Evolutionary conservation across 2,329 filamentous ascomycete species (phyloP), one percentile per base, ranked within the genome.

Genomic region (Neopestalotiopsis clavispora): DNA sequence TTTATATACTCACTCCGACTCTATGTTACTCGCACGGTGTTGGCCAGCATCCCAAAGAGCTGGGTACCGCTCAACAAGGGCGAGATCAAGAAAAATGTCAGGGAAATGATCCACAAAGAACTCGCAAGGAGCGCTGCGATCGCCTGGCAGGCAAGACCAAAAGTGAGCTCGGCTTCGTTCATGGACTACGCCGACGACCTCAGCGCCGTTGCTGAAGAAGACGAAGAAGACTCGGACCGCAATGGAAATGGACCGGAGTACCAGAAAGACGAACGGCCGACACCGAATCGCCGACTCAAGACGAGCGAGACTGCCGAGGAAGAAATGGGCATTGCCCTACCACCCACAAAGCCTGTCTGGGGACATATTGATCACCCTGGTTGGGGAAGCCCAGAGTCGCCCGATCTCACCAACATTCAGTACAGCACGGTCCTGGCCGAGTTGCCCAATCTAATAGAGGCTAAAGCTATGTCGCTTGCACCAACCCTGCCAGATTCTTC

Each of bases 361-460:
- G 94, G 93, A 28, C 83, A 89, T n/a, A 90, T 98, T 66, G 89
- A 93, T 69, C 96, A 99, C 78, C 85, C 90, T 17, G 96, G 95
- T 65, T 98, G 96, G 95, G 92, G 92, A 2, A 93, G 94, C 2
- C 95, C 95, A 5, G 87, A 88, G 38, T 92, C 90, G 1, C 83
- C 87, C 9, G 92, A 96, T 76, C 82, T 96, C 20, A 90, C 94
- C 4, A 90, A 94, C 75, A 82, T 98, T n/a, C 90, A 97, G 72
- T 98, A 97, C 79, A 87, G 86, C 74, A 90, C 90, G 1, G 94
- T 99, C 30, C 85, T 98, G 20, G 86, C 88, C 49, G 95, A 98
- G 80, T 85, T 99, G 30, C 94, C 95, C 1, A 92, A 97, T 76
- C 86, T 98, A 34, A 93, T 98, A 71, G 95, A 98, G 82, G 95